Base-by-base conservation (phyloP, 2,329 filamentous ascomycete species). In the Penicillium sp. region DNA sequence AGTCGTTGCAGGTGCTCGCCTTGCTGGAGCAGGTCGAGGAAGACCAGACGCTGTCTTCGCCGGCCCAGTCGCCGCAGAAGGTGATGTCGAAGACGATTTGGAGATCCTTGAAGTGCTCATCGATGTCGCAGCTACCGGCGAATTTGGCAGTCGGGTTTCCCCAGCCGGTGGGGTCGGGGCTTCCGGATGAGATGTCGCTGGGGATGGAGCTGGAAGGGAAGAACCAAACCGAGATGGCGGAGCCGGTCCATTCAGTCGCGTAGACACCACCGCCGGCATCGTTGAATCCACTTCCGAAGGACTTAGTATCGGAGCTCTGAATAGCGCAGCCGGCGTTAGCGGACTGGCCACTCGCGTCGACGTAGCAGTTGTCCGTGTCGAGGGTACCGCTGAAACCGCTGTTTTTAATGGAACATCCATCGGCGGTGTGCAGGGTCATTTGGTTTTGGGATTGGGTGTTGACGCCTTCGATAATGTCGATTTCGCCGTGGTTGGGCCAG, bases 61-160 rank as follows among this genome's bases (percentile, higher is more conserved):
- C 90, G 7, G 92, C 92, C 92, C 92, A 96, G 67, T 88, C 84
- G 18, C 92, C 92, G 73, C 92, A 97, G 71, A 96, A 91, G 5
- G 89, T 89, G 1, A 87, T 94, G 75, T 90, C 95, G 36, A 88
- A 75, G 49, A 76, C 83, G 59, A 97, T 86, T 64, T 87, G 83
- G 77, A 96, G 83, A 56, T 88, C 74, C 56, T 77, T 77, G 77
- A 97, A 95, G 72, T 87, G 82, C 1, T 74, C 61, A 56, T 86
- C 78, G 60, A 96, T 88, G 63, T 92, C 77, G 74, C 93, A 97
- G 52, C 78, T 80, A 1, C 85, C 83, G 4, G 79, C 74, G 74
- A 95, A 97, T 32, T 79, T 79, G 9, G 89, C 90, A 1, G 82
- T 70, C 0, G 92, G 90, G 1, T 71, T 75, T 11, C 86, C 87